Evolutionary conservation across 441 rosid genomes (phyloP), one percentile per base, ranked within the genome.

Genomic region (Omphalea diandra): DNA sequence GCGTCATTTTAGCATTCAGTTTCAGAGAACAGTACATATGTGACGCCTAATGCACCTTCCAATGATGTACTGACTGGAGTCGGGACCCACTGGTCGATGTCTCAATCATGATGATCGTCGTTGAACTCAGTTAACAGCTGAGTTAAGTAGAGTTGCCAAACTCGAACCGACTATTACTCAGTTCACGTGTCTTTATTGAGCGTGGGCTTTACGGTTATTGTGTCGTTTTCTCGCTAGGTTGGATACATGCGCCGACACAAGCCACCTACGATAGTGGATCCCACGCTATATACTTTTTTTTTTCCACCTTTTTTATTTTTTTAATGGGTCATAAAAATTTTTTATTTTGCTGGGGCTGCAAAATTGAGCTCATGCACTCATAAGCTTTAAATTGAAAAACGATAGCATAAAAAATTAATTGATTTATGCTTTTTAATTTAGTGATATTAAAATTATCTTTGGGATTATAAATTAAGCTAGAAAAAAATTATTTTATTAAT

Each of bases 171-270:
- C 65, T n/a, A n/a, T n/a, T n/a, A 44, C 3, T 43, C 17, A 14
- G 9, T 1, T 55, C 8, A 32, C 56, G n/a, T 49, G 53, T 12
- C 7, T 29, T 10, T 1, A 5, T 4, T 32, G 75, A 64, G 75
- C 70, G 75, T 72, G 75, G 57, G 55, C 8, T 9, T 22, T 7
- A 17, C 22, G 22, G 35, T n/a, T n/a, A 7, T 12, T 2, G 64
- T 49, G 64, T 72, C 69, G 0, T 33, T 55, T 72, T 72, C 70
- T 0, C 35, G 8, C 40, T 53, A 15, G 49, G 75, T 44, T 72
- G 75, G 43, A 55, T n/a, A 7, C 14, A 72, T 44, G 55, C 70
- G 69, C 70, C 75, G 75, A 72, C 75, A 55, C n/a, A n/a, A n/a
- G n/a, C n/a, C n/a, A n/a, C n/a, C n/a, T n/a, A n/a, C n/a, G n/a